Evolutionary conservation across 1,139 yeast genomes (phyloP).

Genomic region (Taphrina deformans): DNA sequence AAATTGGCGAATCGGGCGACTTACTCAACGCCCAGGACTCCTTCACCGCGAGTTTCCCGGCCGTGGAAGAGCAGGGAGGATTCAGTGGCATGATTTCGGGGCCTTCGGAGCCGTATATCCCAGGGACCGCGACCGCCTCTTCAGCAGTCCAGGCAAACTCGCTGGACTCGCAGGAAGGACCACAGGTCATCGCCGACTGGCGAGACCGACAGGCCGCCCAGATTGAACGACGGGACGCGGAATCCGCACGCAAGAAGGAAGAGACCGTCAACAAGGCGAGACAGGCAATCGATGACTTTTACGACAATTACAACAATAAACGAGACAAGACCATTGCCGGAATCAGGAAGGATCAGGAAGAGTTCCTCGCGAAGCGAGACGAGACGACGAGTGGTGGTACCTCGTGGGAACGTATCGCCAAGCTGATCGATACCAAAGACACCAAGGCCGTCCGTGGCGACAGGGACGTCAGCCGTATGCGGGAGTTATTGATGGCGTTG

Average conservation of each 20-base stretch:
- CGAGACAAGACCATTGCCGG: conserved; percentile 69
- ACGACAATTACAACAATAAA: conserved; percentile 86
- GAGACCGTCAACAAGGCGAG: conserved; percentile 78
- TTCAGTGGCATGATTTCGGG: conserved; percentile 42
- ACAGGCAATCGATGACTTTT: conserved; percentile 86
- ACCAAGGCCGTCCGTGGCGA: conserved; percentile 50
- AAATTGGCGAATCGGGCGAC: conserved; percentile 45
- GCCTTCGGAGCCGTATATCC: conserved; percentile 43
- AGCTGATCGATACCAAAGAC: conserved; percentile 53
- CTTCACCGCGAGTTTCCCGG: conserved; percentile 10
- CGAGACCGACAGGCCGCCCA: conserved; percentile 77
- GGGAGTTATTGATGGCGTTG: conserved; percentile 62
- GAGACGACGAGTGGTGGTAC: conserved; percentile 67
- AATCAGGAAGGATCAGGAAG: conserved; percentile 65
- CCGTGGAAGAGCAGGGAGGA: conserved; percentile 4
- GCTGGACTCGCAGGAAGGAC: conserved; percentile 7
- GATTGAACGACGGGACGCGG: conserved; percentile 76
- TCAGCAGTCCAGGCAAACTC: conserved; percentile 36
- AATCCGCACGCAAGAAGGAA: conserved; percentile 63
- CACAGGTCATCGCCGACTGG: conserved; percentile 53
- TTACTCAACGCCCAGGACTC: conserved; percentile 26
- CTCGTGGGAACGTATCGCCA: conserved; percentile 81
- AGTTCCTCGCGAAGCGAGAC: conserved; percentile 74
- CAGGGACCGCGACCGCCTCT: conserved; percentile 36
- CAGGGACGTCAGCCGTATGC: conserved; percentile 71